Base-by-base conservation (phyloP, 2,329 filamentous ascomycete genomes). In the Fusarium goolgardi region DNA sequence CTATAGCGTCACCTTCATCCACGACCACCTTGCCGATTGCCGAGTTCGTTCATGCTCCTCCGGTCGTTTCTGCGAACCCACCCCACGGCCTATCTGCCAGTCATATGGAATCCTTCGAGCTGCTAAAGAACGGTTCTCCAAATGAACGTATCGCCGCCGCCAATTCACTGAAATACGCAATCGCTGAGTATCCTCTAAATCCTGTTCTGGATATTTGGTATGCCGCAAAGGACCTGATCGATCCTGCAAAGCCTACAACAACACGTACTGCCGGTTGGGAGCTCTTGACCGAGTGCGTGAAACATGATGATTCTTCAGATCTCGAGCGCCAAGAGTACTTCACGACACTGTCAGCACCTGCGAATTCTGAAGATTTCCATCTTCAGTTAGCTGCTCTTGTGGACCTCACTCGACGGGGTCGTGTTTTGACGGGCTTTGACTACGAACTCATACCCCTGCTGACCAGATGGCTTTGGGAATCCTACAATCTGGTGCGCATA, bases 311-410 rank as follows among this genome's bases (percentile, higher is more conserved):
- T 8, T 86, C 88, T 8, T 89, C 88, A n/a, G 87, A 89, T 67
- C 82, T 90, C 31, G 89, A 91, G 76, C 85, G 90, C 47, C 84
- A 85, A 66, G 87, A 89, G 66, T 90, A 88, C 71, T 92, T 91
- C 71, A 82, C 85, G 67, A 87, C 88, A 0, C 79, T 92, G 34
- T 85, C 87, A 15, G 82, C 82, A 9, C 79, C 83, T 12, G 84
- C 84, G 29, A 82, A 85, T 63, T 81, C 84, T 1, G 86, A 90
- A 37, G 89, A 91, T 73, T 91, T 91, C 67, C 84, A 89, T 73
- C 78, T 90, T 7, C 89, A 91, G 75, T 84, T 91, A n/a, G 83
- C 83, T 31, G 85, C 88, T 18, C 80, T 91, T 21, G 82, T 86
- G 31, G 86, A 89, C 55, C 79, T 91, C 56, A 89, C 88, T 3